These are phyloP conservation scores for Cytidiella melzeri DNA, from an alignment of 768 basidiomycete species.

Conservation along the genomic window DNA sequence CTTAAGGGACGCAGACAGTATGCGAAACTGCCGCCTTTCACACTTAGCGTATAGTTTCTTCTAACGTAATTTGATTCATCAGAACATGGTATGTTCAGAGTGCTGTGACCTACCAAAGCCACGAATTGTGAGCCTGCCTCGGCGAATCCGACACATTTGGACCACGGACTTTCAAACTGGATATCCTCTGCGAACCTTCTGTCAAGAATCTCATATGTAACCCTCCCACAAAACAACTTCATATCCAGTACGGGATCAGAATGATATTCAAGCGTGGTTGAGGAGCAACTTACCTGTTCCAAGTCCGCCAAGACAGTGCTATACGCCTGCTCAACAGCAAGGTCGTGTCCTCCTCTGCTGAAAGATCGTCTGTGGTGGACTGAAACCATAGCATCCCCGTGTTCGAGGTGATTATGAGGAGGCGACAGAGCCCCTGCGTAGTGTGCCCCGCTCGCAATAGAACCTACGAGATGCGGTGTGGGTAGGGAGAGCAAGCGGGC, in stretches of 20 bases:
- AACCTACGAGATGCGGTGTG: slow-evolving; percentile 46
- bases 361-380: slow-evolving; percentile 2
- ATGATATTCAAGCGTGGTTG: background rate
- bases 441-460: slow-evolving; percentile 56
- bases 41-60: slow-evolving; percentile 49
- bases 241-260: background rate
- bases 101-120: slow-evolving; percentile 46
- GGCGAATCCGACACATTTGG: slow-evolving; percentile 41
- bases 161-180: slow-evolving; percentile 51
- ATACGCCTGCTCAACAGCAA: slow-evolving; percentile 24
- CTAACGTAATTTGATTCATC: too few species aligned
- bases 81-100: too few species aligned
- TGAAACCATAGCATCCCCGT: slow-evolving; percentile 8
- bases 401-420: background rate
- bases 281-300: slow-evolving; percentile 31
- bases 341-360: slow-evolving; percentile 12
- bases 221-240: slow-evolving; percentile 46
- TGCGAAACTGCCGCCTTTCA: slow-evolving; percentile 41
- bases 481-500: slow-evolving; percentile 28
- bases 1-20: slow-evolving; percentile 50
- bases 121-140: slow-evolving; percentile 35
- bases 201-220: slow-evolving; percentile 46
- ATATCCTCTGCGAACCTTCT: slow-evolving; percentile 50
- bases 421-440: slow-evolving; percentile 41
- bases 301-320: slow-evolving; percentile 49